A percentile compares a stretch with the other conserved stretches of the same genome.
These are phyloP conservation scores for Umbilicus rupestris DNA, from an alignment of 164 flowering plant species.

Conservation along the genomic window DNA sequence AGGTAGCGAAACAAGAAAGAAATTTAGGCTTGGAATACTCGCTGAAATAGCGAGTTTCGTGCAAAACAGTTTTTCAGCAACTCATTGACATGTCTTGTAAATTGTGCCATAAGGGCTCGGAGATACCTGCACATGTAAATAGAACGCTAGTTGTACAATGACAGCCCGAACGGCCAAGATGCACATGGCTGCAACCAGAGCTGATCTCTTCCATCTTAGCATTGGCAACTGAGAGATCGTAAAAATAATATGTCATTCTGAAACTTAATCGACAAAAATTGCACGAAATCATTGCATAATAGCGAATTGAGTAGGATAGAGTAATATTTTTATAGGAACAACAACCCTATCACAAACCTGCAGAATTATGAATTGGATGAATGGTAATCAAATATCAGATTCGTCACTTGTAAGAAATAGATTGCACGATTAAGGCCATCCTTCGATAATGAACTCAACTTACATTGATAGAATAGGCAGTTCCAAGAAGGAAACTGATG, in stretches of 20 bases:
- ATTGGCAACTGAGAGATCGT: constrained; percentile 54
- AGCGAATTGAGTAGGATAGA: no score
- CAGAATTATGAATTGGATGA: no score
- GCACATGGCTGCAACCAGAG: constrained; percentile 82
- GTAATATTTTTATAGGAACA: no score
- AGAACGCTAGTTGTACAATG: constrained; percentile 88
- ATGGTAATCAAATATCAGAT: no score
- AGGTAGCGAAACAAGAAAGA: not conserved
- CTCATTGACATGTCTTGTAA: not conserved
- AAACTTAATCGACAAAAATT: not conserved
- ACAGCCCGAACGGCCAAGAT: constrained; percentile 90
- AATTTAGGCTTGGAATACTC: not conserved
- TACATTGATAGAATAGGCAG: constrained; percentile 88
- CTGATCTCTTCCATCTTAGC: constrained; percentile 89
- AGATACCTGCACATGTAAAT: constrained; percentile 73
- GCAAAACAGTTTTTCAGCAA: not conserved
- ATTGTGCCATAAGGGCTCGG: not conserved
- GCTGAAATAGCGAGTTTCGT: not conserved
- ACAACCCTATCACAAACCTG: no score
- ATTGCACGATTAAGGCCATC: not conserved
- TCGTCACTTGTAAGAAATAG: no score
- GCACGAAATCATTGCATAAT: no score
- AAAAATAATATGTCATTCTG: not conserved
- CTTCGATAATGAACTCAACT: constrained; percentile 21
- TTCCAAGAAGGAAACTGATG: constrained; percentile 78